phyloP scores from a whole-genome alignment of 2,329 filamentous ascomycete species.

The Thelonectria rubi region DNA sequence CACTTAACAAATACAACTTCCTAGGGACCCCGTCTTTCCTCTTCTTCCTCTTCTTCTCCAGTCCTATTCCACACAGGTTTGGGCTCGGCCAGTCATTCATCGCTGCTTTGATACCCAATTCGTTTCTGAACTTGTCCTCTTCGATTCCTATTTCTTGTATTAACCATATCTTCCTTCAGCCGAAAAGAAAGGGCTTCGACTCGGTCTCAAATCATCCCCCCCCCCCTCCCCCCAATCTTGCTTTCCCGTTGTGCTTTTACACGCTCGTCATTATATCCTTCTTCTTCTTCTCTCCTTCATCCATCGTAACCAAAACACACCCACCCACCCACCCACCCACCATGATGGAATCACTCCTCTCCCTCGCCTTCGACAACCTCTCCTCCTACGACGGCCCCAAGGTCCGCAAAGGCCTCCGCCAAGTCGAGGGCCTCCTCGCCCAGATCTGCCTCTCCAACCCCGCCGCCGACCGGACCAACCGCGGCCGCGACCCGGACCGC shows the following conservation, averaged over 20 bases:
- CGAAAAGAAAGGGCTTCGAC: neutral
- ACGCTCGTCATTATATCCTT: conserved; percentile 4
- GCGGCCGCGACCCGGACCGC: conserved; percentile 41
- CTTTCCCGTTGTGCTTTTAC: conserved; percentile 3
- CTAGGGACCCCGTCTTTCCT: neutral
- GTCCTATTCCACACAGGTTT: conserved; percentile 15
- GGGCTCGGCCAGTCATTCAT: conserved; percentile 26
- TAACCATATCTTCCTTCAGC: conserved; percentile 18
- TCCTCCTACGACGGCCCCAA: conserved; percentile 90
- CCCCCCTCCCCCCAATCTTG: too few relatives aligned
- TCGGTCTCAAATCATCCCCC: conserved; percentile 6
- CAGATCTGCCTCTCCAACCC: conserved; percentile 84
- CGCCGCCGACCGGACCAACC: conserved; percentile 32
- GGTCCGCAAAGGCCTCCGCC: conserved; percentile 90
- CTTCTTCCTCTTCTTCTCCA: conserved; percentile 8
- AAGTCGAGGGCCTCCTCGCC: conserved; percentile 92
- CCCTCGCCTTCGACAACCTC: conserved; percentile 94
- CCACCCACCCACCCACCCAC: conserved; percentile 10
- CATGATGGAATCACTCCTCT: conserved; percentile 89
- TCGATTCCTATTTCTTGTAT: conserved; percentile 24
- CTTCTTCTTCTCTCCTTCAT: neutral
- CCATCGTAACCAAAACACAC: conserved; percentile 30
- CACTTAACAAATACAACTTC: conserved; percentile 22
- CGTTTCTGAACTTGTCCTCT: conserved; percentile 16
- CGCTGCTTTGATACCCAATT: conserved; percentile 31